These are phyloP conservation scores for Monilinia vaccinii-corymbosi DNA, from an alignment of 2,329 filamentous ascomycete species.

Conservation along the genomic window DNA sequence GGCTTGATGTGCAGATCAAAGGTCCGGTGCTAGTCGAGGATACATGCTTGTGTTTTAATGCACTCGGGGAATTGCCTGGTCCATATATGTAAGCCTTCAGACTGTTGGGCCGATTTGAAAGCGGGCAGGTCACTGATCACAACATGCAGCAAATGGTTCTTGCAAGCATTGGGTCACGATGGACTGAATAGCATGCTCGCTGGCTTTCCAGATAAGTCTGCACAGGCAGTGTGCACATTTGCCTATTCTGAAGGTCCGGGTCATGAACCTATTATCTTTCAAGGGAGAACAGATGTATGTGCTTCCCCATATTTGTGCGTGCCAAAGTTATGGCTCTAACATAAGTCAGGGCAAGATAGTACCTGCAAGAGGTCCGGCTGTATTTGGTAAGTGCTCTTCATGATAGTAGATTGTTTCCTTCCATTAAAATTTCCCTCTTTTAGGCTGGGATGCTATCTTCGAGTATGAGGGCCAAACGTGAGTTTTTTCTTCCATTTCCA, in stretches of 20 bases:
- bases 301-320: neutral
- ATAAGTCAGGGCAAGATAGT: constrained; percentile 65
- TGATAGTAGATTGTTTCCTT: neutral
- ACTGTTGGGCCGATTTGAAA: neutral
- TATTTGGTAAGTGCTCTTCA: constrained; percentile 59
- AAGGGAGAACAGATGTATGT: constrained; percentile 73
- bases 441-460: constrained; percentile 95
- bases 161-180: constrained; percentile 70
- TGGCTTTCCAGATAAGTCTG: constrained; percentile 82
- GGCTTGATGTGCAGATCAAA: constrained; percentile 46
- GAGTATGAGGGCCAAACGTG: constrained; percentile 81
- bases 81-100: constrained; percentile 70
- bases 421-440: constrained; percentile 13
- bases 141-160: constrained; percentile 76
- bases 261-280: constrained; percentile 76
- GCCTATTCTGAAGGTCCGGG: constrained; percentile 83
- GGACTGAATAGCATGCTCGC: constrained; percentile 85
- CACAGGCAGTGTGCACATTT: constrained; percentile 92
- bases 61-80: constrained; percentile 82
- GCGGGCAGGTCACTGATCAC: neutral
- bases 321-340: constrained; percentile 9
- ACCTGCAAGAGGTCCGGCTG: constrained; percentile 64
- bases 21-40: constrained; percentile 93
- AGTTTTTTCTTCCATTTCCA: constrained; percentile 12
- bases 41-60: constrained; percentile 87